phyloP scores from a whole-genome alignment of 2,329 filamentous ascomycete genomes.

The Scedosporium apiospermum region DNA sequence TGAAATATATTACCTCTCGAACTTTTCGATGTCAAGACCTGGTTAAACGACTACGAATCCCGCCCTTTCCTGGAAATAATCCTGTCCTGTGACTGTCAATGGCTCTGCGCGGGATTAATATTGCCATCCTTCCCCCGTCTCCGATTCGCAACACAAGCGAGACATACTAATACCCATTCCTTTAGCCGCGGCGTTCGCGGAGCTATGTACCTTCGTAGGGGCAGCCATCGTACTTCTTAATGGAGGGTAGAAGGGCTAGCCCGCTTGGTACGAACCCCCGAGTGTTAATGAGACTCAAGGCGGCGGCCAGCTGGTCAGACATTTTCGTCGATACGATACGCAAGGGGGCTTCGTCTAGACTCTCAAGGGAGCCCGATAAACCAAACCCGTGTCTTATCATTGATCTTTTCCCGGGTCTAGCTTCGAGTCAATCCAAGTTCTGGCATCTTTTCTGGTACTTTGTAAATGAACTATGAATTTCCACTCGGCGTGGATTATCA shows the following conservation, averaged over 20 bases:
- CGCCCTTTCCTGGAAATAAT: background rate
- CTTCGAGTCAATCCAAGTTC: background rate
- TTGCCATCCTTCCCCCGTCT: background rate
- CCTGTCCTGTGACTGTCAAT: background rate
- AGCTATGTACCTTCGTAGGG: background rate
- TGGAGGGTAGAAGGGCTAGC: no score
- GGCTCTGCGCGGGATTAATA: background rate
- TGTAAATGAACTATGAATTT: no score
- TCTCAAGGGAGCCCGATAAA: no score
- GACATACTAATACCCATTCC: background rate
- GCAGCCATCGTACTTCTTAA: no score
- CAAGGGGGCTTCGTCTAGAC: no score
- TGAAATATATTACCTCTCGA: background rate
- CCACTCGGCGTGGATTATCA: no score
- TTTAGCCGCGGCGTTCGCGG: background rate
- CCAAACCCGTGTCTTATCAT: no score
- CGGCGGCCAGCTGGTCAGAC: background rate
- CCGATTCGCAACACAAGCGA: background rate
- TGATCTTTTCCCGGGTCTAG: background rate
- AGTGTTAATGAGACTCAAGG: background rate
- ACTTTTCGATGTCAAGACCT: background rate
- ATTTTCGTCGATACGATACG: no score
- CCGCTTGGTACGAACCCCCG: background rate
- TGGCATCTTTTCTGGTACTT: background rate
- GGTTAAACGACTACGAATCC: background rate